Evolutionary conservation across 768 basidiomycete genomes (phyloP).

Genomic region (Rhodosporidiobolus odoratus): DNA sequence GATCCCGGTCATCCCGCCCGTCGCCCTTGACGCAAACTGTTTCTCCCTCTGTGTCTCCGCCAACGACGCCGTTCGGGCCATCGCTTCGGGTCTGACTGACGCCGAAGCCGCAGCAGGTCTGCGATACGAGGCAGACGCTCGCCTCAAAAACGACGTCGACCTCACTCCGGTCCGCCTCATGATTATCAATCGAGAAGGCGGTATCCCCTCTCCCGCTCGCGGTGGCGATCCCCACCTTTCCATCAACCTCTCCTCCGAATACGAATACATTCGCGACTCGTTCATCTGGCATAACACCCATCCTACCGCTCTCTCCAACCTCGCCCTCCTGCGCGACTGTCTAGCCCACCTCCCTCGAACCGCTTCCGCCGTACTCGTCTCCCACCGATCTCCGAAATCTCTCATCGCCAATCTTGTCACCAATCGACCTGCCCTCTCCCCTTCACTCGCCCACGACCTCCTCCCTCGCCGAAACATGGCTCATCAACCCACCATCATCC

Average conservation of each 20-base stretch:
- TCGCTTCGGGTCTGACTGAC: slow-evolving; percentile 75
- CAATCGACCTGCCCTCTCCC: slow-evolving; percentile 92
- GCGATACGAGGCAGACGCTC: slow-evolving; percentile 41
- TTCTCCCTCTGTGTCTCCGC: slow-evolving; percentile 77
- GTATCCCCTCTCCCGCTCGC: slow-evolving; percentile 94
- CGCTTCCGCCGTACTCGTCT: slow-evolving; percentile 93
- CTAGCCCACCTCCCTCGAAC: slow-evolving; percentile 85
- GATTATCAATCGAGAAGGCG: slow-evolving; percentile 95
- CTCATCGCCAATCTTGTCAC: slow-evolving; percentile 96
- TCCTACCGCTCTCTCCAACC: slow-evolving; percentile 79
- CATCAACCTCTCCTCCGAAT: slow-evolving; percentile 87
- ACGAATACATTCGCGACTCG: slow-evolving; percentile 72
- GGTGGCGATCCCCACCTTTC: slow-evolving; percentile 89
- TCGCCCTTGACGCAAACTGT: slow-evolving; percentile 85
- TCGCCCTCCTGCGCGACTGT: slow-evolving; percentile 77
- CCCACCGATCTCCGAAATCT: slow-evolving; percentile 89
- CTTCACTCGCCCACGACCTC: slow-evolving; percentile 87
- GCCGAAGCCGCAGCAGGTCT: slow-evolving; percentile 44
- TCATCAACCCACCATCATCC: slow-evolving; percentile 87
- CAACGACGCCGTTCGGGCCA: slow-evolving; percentile 79
- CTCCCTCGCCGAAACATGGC: slow-evolving; percentile 72
- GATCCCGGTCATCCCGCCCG: slow-evolving; percentile 89
- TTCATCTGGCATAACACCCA: slow-evolving; percentile 78
- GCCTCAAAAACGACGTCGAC: slow-evolving; percentile 53
- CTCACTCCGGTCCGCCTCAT: slow-evolving; percentile 91